A percentile compares a stretch with the other conserved stretches of the same genome.
These are phyloP conservation scores for Candida frijolesensis DNA, from an alignment of 1,139 yeast genomes.

Conservation along the genomic window DNA sequence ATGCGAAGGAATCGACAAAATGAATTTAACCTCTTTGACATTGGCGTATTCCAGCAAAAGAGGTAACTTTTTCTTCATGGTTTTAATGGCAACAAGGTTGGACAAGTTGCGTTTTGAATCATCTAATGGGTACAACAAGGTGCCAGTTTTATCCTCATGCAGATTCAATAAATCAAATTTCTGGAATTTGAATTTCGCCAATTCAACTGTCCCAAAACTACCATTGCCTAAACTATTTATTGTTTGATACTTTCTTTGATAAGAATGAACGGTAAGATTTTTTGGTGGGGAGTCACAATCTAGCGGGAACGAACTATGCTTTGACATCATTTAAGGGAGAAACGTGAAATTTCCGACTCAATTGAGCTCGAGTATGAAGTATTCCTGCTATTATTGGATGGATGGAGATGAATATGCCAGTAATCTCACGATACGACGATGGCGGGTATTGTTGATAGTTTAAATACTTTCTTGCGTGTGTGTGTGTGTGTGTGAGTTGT, in stretches of 20 bases:
- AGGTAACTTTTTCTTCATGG: constrained; percentile 60
- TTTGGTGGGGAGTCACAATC: constrained; percentile 24
- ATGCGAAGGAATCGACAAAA: constrained; percentile 70
- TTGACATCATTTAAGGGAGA: constrained; percentile 7
- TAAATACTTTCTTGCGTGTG: constrained; percentile 1
- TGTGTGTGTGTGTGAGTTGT: neutral
- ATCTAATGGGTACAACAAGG: constrained; percentile 52
- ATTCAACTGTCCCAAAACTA: constrained; percentile 72
- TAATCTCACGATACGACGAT: neutral
- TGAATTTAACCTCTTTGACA: constrained; percentile 77
- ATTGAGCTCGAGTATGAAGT: neutral
- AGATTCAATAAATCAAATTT: constrained; percentile 17
- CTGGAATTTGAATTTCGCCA: constrained; percentile 49
- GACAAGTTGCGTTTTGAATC: constrained; percentile 26
- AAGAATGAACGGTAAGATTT: constrained; percentile 41
- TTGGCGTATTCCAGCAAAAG: constrained; percentile 57
- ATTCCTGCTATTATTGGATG: neutral
- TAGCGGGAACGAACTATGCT: constrained; percentile 11
- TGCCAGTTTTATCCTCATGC: constrained; percentile 29
- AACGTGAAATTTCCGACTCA: neutral
- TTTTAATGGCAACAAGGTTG: constrained; percentile 79
- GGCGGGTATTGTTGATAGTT: constrained; percentile 7
- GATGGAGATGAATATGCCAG: neutral
- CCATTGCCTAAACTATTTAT: constrained; percentile 70
- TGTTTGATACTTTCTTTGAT: constrained; percentile 48